Conservation (phyloP, 495 filamentous ascomycete species). For the Xylaria grammica region DNA sequence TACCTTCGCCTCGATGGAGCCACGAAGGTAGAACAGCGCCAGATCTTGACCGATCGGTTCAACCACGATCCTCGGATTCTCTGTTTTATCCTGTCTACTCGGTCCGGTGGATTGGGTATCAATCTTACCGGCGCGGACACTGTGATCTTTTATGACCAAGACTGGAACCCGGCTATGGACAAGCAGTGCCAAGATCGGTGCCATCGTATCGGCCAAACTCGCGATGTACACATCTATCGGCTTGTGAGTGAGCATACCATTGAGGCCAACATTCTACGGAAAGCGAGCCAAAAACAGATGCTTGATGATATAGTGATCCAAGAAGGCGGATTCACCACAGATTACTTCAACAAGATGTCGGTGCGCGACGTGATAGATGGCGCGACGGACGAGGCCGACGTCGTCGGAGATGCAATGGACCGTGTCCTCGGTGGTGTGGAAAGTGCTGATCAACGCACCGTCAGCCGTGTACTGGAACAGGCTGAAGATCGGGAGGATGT, state of each 20-base stretch:
- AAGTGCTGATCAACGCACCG: conserved; percentile 48
- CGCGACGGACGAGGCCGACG: conserved; percentile 52
- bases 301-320: conserved; percentile 98
- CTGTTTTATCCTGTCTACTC: conserved; percentile 92
- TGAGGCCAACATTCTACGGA: conserved; percentile 96
- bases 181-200: conserved; percentile 98
- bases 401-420: conserved; percentile 78
- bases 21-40: conserved; percentile 93
- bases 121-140: conserved; percentile 97
- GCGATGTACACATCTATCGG: conserved; percentile 98
- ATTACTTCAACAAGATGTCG: conserved; percentile 87
- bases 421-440: conserved; percentile 72
- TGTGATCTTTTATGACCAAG: conserved; percentile 98
- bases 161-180: conserved; percentile 99
- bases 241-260: conserved; percentile 98
- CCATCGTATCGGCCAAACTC: conserved; percentile 96
- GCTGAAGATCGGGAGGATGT: conserved; percentile 95
- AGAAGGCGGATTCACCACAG: conserved; percentile 97
- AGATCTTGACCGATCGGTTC: conserved; percentile 95
- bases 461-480: conserved; percentile 73
- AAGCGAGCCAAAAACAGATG: conserved; percentile 96
- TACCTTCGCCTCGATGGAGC: conserved; percentile 95
- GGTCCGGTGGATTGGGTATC: conserved; percentile 93
- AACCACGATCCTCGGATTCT: conserved; percentile 92
- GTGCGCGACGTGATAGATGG: conserved; percentile 70